Evolutionary conservation across 2,329 filamentous ascomycete genomes (phyloP).

Genomic region (Phialophora chinensis): DNA sequence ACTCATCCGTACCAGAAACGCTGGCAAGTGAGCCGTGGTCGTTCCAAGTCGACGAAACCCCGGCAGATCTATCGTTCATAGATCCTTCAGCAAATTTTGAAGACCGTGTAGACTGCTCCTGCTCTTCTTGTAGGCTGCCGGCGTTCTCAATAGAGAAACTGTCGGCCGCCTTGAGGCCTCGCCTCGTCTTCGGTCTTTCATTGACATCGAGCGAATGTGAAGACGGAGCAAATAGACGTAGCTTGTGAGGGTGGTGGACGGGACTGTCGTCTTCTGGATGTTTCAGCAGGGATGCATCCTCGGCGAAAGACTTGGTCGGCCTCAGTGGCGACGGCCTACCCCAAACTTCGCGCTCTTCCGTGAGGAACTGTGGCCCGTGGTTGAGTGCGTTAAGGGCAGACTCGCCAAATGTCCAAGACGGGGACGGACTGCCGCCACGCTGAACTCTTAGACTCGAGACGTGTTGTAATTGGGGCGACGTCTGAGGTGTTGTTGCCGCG

Average conservation of each 20-base stretch:
- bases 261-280: conserved; percentile 17
- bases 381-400: conserved; percentile 2
- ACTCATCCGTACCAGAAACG: conserved; percentile 25
- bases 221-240: conserved; percentile 26
- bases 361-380: conserved; percentile 28
- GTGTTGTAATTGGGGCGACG: conserved; percentile 25
- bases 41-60: conserved; percentile 38
- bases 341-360: conserved; percentile 37
- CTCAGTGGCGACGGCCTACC: conserved; percentile 26
- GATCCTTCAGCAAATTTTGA: conserved; percentile 78
- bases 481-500: conserved; percentile 15
- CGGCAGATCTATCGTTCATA: conserved; percentile 73
- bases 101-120: conserved; percentile 22
- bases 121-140: conserved; percentile 4
- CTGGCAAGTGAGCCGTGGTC: conserved; percentile 27
- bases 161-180: conserved; percentile 8
- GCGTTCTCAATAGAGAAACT: conserved; percentile 4
- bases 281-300: conserved; percentile 20
- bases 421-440: conserved; percentile 14
- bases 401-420: conserved; percentile 19
- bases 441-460: conserved; percentile 29
- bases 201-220: conserved; percentile 11
- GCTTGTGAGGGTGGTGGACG: conserved; percentile 27
- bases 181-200: conserved; percentile 32
- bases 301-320: conserved; percentile 6